Evolutionary conservation across 208 protist genomes (phyloP).

Genomic region (Acanthamoeba triangularis): DNA sequence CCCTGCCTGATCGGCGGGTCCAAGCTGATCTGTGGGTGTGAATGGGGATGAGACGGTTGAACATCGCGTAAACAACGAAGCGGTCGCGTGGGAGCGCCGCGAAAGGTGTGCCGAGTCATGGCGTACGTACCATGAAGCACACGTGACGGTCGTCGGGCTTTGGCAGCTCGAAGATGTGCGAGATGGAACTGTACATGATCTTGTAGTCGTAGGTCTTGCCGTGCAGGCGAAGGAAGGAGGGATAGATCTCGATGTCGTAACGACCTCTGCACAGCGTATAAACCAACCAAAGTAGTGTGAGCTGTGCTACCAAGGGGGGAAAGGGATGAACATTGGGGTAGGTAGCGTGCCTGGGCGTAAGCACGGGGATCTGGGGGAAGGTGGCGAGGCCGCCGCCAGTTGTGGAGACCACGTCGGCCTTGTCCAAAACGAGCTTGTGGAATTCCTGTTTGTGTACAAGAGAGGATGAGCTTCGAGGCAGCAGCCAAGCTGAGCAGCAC

Average conservation of each 20-base stretch:
- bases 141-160: constrained; percentile 80
- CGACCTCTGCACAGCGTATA: constrained; percentile 82
- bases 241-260: constrained; percentile 88
- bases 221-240: constrained; percentile 83
- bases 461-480: background rate
- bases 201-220: constrained; percentile 90
- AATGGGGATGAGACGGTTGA: background rate
- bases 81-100: no score
- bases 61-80: background rate
- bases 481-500: background rate
- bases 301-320: background rate
- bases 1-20: constrained; percentile 88
- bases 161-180: constrained; percentile 83
- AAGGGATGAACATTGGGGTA: background rate
- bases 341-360: constrained; percentile 47
- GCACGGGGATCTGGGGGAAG: constrained; percentile 77
- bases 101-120: background rate
- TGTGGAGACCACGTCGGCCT: constrained; percentile 79
- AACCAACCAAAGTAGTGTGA: background rate
- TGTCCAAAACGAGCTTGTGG: constrained; percentile 74
- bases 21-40: constrained; percentile 71
- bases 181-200: constrained; percentile 82
- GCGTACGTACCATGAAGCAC: constrained; percentile 78
- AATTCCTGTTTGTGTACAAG: constrained; percentile 74
- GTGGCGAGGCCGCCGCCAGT: constrained; percentile 81